Base-by-base conservation (phyloP, 192 early-diverging fungal genomes). In the Martensiomyces pterosporus region DNA sequence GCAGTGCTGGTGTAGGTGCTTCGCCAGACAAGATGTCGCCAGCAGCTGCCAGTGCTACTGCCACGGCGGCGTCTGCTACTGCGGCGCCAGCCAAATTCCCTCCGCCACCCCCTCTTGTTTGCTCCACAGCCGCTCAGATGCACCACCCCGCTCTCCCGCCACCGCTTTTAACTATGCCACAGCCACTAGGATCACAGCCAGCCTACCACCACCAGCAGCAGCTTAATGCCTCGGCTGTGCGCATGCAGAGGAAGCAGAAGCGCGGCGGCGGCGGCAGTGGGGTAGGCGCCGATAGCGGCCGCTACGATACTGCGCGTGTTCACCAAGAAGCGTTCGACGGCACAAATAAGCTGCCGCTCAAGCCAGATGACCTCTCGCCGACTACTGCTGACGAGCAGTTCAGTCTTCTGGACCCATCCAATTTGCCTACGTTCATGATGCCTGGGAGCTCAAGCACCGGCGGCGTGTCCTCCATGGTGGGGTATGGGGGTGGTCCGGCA, bases 291-390 rank as follows among this genome's bases (percentile, higher is more conserved):
- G 56, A 43, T 25, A n/a, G 12, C 23, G 54, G 50, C 38, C 44
- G 55, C 24, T 63, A 45, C 47, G 47, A 51, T 35, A 46, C 48
- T 16, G 68, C 68, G 41, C 68, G 68, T 17, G 68, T 72, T 24
- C 61, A 72, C 45, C 61, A 72, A 24, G 68, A 64, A 39, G 61
- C 68, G 10, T 72, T 72, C 24, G 68, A 72, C 33, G 68, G 68
- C 39, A 64, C 68, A n/a, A 64, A 72, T 40, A 60, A 60, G 57
- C 57, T 64, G 44, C 68, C 68, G 17, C 47, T 72, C 21, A 72
- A 72, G 61, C 61, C 60, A 6, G 68, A 72, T 27, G 68, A 60
- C 44, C 24, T 60, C 4, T 50, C 47, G 39, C 52, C 57, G 15
- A 39, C 40, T n/a, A 39, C 54, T 4, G 45, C 58, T 7, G 70